Base-by-base conservation (phyloP, 441 rosid species). In the Macaranga tanarius region DNA sequence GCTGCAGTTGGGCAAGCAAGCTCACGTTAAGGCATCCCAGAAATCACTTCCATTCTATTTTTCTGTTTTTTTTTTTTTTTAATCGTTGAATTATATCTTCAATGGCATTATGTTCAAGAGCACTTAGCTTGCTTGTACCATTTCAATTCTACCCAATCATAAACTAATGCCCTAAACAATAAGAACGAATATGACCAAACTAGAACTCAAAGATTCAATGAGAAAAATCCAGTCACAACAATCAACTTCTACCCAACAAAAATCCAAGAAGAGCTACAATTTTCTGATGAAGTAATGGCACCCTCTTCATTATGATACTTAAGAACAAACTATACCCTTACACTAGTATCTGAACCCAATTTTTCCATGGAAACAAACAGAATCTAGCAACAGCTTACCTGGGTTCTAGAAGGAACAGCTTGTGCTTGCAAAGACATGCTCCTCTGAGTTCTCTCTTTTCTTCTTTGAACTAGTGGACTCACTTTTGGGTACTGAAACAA, bases 321-420 rank as follows among this genome's bases (percentile, higher is more conserved):
- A 5, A 8, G 20, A 70, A 47, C 38, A 31, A 59, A 60, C 42
- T 12, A 15, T 10, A 42, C 15, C 31, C 31, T 42, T 11, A 63
- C 20, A 22, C 20, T 34, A 34, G 38, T n/a, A 55, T 22, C 25
- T 10, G 11, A 2, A 44, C 7, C 65, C 23, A 22, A 62, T 38
- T 44, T 59, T 63, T 42, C 10, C 67, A 15, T 2, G 12, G 61
- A 17, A 17, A 11, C 17, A 12, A 10, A 20, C 12, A 44, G 22
- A 67, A 81, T 67, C 13, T 5, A 69, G 63, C 54, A 76, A 67
- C 2, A 31, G 1, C 40, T 17, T 71, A 83, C 91, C 89, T 84
- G 94, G 40, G 92, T 89, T 84, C 85, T 86, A 70, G 97, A 79
- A 19, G 89, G 86, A 82, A 80, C 75, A 50, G 79, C 76, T 79